A percentile compares a stretch with the other conserved stretches of the same genome.
phyloP scores from a whole-genome alignment of 139 green algal genomes.

The Gonium pectorale region DNA sequence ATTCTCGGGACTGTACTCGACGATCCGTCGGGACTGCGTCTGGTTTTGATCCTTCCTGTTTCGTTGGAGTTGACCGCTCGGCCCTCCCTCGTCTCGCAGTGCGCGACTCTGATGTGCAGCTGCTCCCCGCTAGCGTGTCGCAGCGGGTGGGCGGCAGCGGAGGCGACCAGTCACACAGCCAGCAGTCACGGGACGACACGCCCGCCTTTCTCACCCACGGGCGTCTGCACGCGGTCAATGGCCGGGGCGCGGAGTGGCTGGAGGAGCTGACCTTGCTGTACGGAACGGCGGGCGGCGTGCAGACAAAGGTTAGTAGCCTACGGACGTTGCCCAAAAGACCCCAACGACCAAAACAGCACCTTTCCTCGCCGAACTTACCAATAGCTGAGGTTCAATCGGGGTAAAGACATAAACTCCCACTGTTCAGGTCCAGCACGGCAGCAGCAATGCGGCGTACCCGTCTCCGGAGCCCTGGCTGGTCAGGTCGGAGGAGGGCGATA shows the following conservation, averaged over 20 bases:
- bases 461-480: not conserved
- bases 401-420: too few species aligned
- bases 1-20: too few species aligned
- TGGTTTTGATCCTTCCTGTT: not conserved
- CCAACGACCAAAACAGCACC: too few species aligned
- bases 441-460: not conserved
- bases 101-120: constrained; percentile 3
- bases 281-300: constrained; percentile 1
- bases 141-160: not conserved
- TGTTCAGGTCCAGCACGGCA: constrained; percentile 6
- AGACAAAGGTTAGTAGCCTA: not conserved
- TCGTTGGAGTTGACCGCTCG: not conserved
- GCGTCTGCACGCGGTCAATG: constrained; percentile 5
- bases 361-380: too few species aligned
- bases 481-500: not conserved
- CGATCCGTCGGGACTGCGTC: too few species aligned
- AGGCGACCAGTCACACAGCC: not conserved
- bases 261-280: constrained; percentile 28
- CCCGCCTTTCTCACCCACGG: constrained; percentile 13
- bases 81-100: not conserved
- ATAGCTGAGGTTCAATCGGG: too few species aligned
- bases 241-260: not conserved
- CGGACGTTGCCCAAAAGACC: not conserved
- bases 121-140: not conserved
- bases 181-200: constrained; percentile 8